phyloP scores from a whole-genome alignment of 352 stramenopile species.

The Sclerospora graminicola region DNA sequence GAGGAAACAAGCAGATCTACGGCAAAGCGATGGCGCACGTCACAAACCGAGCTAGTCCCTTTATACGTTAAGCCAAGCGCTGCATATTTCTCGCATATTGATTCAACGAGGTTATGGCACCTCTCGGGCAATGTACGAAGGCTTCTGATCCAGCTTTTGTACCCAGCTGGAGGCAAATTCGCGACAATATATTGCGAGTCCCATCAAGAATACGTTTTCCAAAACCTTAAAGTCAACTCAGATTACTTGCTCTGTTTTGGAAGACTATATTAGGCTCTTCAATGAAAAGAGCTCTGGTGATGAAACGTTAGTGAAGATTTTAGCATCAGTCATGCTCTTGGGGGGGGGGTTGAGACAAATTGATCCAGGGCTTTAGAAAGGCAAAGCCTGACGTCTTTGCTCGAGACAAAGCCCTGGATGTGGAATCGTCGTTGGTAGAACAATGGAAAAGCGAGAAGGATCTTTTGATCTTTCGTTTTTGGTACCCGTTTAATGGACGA shows the following conservation, averaged over 20 bases:
- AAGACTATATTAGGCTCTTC: no score
- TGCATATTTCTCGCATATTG: slow-evolving; percentile 88
- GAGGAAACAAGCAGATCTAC: slow-evolving; percentile 69
- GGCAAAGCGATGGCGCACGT: slow-evolving; percentile 82
- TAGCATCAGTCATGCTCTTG: no score
- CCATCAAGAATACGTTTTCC: slow-evolving; percentile 84
- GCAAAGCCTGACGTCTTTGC: no score
- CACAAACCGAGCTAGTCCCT: slow-evolving; percentile 95
- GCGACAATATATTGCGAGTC: slow-evolving; percentile 56
- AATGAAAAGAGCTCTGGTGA: no score
- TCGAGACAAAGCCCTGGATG: no score
- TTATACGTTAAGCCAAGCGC: slow-evolving; percentile 92
- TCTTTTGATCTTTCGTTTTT: slow-evolving; percentile 77
- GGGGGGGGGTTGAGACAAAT: no score
- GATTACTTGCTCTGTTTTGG: slow-evolving; percentile 85
- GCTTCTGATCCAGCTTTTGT: slow-evolving; percentile 99
- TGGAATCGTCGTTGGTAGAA: no score
- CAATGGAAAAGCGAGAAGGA: no score
- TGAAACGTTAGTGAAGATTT: no score
- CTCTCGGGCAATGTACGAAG: slow-evolving; percentile 94
- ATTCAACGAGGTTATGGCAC: slow-evolving; percentile 88
- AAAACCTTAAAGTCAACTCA: slow-evolving; percentile 89
- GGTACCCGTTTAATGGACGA: slow-evolving; percentile 42
- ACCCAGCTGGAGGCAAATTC: slow-evolving; percentile 92
- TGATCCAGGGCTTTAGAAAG: no score